Conservation (phyloP, 768 basidiomycete species). For the Termitomyces sp. region DNA sequence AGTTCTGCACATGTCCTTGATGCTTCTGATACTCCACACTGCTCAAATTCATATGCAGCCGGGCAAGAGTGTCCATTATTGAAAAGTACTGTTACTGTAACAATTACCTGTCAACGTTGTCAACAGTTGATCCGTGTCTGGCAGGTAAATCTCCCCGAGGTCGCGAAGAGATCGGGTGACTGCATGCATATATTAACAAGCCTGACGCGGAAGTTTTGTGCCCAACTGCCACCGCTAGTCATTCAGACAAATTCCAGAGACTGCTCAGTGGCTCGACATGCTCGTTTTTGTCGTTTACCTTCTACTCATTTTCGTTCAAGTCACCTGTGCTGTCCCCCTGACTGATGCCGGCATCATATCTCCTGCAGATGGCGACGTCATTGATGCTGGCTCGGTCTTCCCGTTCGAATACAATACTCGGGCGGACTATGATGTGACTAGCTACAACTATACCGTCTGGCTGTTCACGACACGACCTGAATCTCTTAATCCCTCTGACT, state of each 20-base stretch:
- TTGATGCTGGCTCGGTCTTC: constrained; percentile 35
- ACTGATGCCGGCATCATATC: constrained; percentile 11
- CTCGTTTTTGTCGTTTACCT: not conserved
- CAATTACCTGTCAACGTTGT: not conserved
- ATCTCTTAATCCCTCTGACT: constrained; percentile 17
- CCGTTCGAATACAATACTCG: constrained; percentile 31
- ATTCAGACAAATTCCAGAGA: not conserved
- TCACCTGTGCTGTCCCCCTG: not conserved
- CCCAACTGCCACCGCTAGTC: not conserved
- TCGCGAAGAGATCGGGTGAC: not conserved
- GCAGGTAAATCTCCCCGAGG: not conserved
- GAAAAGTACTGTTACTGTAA: not conserved
- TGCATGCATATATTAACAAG: not conserved
- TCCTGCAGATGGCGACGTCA: constrained; percentile 23
- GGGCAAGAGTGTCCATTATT: not conserved
- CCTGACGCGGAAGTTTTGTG: not conserved
- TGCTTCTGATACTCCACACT: not conserved
- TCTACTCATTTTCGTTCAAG: not conserved
- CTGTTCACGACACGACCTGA: constrained; percentile 27
- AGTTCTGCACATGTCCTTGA: not conserved
- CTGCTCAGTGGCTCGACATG: not conserved
- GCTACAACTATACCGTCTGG: constrained; percentile 36
- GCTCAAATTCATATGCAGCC: not conserved
- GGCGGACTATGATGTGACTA: constrained; percentile 36
- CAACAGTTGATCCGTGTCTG: not conserved